phyloP scores from a whole-genome alignment of 176 grass and related monocot genomes.

The Pontederia paniculata region DNA sequence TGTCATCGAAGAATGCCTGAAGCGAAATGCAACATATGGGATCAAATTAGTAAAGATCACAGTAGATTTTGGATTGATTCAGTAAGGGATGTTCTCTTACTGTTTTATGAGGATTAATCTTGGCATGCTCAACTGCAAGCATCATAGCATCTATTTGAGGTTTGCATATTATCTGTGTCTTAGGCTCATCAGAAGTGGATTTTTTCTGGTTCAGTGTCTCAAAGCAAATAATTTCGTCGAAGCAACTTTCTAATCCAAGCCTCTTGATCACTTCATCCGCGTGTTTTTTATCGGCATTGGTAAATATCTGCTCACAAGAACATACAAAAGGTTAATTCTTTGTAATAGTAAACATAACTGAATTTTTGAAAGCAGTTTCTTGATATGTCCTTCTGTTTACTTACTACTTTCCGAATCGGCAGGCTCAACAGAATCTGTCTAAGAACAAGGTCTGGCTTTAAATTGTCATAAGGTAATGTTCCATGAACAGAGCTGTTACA shows the following conservation, averaged over 20 bases:
- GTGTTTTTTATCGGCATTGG: slow-evolving; percentile 70
- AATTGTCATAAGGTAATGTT: slow-evolving; percentile 1
- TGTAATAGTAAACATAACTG: not conserved
- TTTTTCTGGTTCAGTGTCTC: slow-evolving; percentile 57
- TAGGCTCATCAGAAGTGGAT: slow-evolving; percentile 6
- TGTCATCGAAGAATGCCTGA: slow-evolving; percentile 91
- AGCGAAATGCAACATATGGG: not conserved
- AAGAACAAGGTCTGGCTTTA: slow-evolving; percentile 9
- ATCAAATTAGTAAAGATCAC: not conserved
- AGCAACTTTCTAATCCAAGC: slow-evolving; percentile 80
- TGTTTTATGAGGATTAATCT: slow-evolving; percentile 55
- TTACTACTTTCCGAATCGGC: slow-evolving; percentile 1
- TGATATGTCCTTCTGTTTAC: not conserved
- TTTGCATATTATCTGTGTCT: slow-evolving; percentile 69
- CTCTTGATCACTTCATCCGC: slow-evolving; percentile 56
- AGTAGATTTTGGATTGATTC: not conserved
- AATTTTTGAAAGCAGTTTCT: not conserved
- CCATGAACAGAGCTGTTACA: slow-evolving; percentile 7
- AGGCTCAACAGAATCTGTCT: not conserved
- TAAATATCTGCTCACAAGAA: slow-evolving; percentile 48
- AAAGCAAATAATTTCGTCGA: slow-evolving; percentile 71
- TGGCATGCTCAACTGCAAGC: slow-evolving; percentile 47
- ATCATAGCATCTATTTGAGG: slow-evolving; percentile 57
- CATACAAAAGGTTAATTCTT: not conserved
- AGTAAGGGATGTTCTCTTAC: slow-evolving; percentile 27